phyloP scores from a whole-genome alignment of 1,284 basidiomycete species.

The Naganishia cerealis region DNA sequence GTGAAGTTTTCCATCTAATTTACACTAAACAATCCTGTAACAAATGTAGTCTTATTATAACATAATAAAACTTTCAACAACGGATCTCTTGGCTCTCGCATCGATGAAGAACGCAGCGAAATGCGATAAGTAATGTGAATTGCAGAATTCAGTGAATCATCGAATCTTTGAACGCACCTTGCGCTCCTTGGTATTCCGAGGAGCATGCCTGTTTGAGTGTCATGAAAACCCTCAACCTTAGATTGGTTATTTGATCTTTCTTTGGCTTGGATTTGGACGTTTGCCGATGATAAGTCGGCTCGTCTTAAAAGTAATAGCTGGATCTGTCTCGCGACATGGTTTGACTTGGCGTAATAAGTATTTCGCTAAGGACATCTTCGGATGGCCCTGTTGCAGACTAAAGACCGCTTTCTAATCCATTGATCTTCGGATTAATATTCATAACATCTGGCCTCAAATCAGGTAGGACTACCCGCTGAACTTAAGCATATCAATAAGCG shows the following conservation, averaged over 20 bases:
- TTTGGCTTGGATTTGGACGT: constrained; percentile 45
- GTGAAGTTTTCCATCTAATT: constrained; percentile 41
- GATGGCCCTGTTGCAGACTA: constrained; percentile 43
- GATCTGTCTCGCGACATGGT: constrained; percentile 36
- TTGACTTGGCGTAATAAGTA: constrained; percentile 53
- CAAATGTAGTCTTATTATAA: constrained; percentile 51
- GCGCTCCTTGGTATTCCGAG: constrained; percentile 62
- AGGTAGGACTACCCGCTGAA: constrained; percentile 66
- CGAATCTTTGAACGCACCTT: constrained; percentile 65
- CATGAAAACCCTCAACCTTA: constrained; percentile 56
- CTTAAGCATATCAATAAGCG: constrained; percentile 69
- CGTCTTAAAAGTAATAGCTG: constrained; percentile 57
- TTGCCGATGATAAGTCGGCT: constrained; percentile 46
- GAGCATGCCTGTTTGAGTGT: constrained; percentile 64
- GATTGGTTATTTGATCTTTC: constrained; percentile 47
- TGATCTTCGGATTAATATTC: constrained; percentile 32
- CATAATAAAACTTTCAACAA: constrained; percentile 62
- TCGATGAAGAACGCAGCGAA: constrained; percentile 66
- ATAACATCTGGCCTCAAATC: constrained; percentile 63
- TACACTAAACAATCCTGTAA: constrained; percentile 50
- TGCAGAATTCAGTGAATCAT: constrained; percentile 66
- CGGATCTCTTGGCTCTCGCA: constrained; percentile 66
- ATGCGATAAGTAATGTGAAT: constrained; percentile 65
- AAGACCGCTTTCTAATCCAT: constrained; percentile 42
- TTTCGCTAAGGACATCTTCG: constrained; percentile 23